A percentile compares a stretch with the other conserved stretches of the same genome.
These are phyloP conservation scores for Plasmodium berghei DNA, from an alignment of 169 alveolate species.

Conservation along the genomic window DNA sequence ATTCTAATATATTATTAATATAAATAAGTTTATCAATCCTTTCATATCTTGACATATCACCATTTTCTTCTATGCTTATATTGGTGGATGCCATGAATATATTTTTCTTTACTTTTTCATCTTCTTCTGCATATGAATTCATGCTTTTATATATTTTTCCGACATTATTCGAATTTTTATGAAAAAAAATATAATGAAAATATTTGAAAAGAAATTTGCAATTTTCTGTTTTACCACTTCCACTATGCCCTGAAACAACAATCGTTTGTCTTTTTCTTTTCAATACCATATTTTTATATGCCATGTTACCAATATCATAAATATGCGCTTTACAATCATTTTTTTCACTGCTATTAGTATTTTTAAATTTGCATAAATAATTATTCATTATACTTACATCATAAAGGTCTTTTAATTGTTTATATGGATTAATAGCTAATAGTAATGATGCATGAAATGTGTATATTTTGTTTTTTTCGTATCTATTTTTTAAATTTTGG, in stretches of 20 bases:
- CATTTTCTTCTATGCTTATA: neutral
- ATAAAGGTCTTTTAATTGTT: conserved; percentile 83
- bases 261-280: conserved; percentile 91
- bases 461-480: conserved; percentile 76
- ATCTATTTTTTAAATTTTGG: conserved; percentile 73
- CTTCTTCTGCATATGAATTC: conserved; percentile 29
- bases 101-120: neutral
- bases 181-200: conserved; percentile 80
- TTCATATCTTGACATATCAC: conserved; percentile 1
- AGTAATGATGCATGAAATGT: conserved; percentile 88
- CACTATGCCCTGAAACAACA: conserved; percentile 99
- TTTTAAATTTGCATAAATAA: conserved; percentile 74
- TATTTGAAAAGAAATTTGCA: conserved; percentile 90
- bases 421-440: conserved; percentile 88
- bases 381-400: conserved; percentile 77
- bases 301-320: conserved; percentile 78
- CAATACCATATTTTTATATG: conserved; percentile 78
- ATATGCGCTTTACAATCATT: conserved; percentile 77
- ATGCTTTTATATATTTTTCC: conserved; percentile 7
- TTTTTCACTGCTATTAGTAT: conserved; percentile 19
- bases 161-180: conserved; percentile 14
- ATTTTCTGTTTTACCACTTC: conserved; percentile 99
- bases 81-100: too few relatives aligned
- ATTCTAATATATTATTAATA: conserved; percentile 93
- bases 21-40: conserved; percentile 66